Evolutionary conservation across 441 rosid species (phyloP), one percentile per base, ranked within the genome.

Genomic region (Eugenia klotzschiana): DNA sequence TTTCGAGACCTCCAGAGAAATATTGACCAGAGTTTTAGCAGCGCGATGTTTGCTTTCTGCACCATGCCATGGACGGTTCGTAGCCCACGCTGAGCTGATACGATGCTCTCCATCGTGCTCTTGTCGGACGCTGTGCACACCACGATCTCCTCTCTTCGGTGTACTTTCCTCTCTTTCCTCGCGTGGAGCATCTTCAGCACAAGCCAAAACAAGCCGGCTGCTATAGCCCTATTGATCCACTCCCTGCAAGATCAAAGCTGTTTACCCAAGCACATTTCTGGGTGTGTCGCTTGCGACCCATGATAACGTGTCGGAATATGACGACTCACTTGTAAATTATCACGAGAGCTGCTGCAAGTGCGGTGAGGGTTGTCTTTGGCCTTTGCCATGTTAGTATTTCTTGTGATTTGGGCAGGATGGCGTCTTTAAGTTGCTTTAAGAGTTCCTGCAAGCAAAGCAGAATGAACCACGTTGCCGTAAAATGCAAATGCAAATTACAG

Each of bases 161-260:
- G 83, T 37, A 84, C 88, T 25, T 58, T 57, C 85, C 85, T 83
- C 74, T 86, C 84, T 29, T 79, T 81, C 88, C 96, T 94, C 57
- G 91, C 87, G 22, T 51, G 90, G 83, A 88, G 81, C 96, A 97
- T 95, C 89, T 89, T 90, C 16, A 56, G 86, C 12, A 90, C 92
- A 15, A 85, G 22, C 93, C 90, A 86, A 64, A 93, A 74, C 83
- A 94, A 86, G 82, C 87, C 85, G 81, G 89, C 90, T 12, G 97
- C 91, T 83, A 93, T 84, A 53, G 95, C 95, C 89, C 89, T 91
- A 56, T 95, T 95, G 60, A 90, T 73, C 98, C 99, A 97, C 85
- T 95, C 98, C 91, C 99, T 95, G 81, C 86, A 80, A 52, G 43
- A 7, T 84, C 84, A 53, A 49, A 18, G 29, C 54, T 84, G 50